phyloP scores from a whole-genome alignment of 768 basidiomycete genomes.

The Udeniomyces megalosporus region DNA sequence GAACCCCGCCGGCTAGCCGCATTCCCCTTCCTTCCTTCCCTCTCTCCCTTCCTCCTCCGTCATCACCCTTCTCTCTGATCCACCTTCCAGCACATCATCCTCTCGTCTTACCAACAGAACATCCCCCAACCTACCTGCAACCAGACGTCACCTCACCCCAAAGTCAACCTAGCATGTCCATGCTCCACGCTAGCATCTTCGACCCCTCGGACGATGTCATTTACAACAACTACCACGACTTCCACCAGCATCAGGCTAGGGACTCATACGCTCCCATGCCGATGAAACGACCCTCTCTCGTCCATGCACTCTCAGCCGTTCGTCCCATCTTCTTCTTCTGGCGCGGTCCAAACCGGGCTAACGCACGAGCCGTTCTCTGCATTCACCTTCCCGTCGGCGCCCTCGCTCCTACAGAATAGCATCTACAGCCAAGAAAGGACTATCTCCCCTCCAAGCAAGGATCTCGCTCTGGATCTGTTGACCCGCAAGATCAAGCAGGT shows the following conservation, averaged over 20 bases:
- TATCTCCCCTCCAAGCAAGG: constrained; percentile 1
- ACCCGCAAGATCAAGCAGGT: constrained; percentile 11
- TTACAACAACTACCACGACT: neutral
- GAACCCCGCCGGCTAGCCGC: no score
- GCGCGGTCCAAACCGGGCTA: neutral
- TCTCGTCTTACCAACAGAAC: no score
- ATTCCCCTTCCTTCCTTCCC: no score
- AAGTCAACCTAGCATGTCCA: neutral
- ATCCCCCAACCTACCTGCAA: neutral
- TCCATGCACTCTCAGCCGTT: neutral
- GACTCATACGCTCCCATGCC: neutral
- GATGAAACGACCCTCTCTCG: neutral
- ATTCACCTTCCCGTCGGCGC: no score
- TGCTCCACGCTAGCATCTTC: constrained; percentile 1
- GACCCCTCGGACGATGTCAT: constrained; percentile 10
- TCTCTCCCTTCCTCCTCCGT: neutral
- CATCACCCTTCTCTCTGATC: neutral
- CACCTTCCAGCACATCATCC: neutral
- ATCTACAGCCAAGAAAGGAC: neutral
- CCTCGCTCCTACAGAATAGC: neutral
- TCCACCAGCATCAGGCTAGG: neutral
- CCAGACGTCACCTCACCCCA: no score
- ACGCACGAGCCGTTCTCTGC: no score
- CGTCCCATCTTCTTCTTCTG: neutral
- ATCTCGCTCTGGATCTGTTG: constrained; percentile 4